Base-by-base conservation (phyloP, 176 grass and related monocot species). In the Aegilops umbellulata region DNA sequence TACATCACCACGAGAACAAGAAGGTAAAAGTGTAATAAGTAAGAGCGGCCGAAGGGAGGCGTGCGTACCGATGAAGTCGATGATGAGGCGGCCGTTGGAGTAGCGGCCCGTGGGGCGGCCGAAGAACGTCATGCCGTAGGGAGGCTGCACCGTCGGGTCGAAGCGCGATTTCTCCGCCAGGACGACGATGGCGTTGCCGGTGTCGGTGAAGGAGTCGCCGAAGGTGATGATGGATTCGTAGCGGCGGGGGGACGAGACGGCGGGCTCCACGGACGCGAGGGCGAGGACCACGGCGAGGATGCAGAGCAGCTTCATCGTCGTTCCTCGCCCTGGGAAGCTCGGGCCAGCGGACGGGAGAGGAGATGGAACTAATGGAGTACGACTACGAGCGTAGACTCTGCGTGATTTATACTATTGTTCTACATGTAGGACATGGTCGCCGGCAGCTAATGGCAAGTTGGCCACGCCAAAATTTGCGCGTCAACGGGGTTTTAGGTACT, bases 31-130 rank as follows among this genome's bases (percentile, higher is more conserved):
- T 2, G 16, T 29, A 2, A 7, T 7, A 66, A 8, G 16, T 17
- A 7, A 4, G 46, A 46, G 19, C 17, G 68, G 2, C 9, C 55
- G 6, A 22, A 38, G 6, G 17, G 16, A 12, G n/a, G n/a, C n/a
- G 65, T 36, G 29, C 34, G 44, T 63, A 93, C 89, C 88, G 65
- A 94, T 70, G 79, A 94, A 94, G 76, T 91, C 92, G 39, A 94
- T 17, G 82, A 91, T 76, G 60, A 94, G 76, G 80, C 92, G 83
- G 31, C 92, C 92, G 60, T 94, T 58, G 77, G 89, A 84, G 82
- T 29, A 53, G 29, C 92, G 71, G 4, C 89, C 92, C 0, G 92
- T 91, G 46, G 89, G 89, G 10, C n/a, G 49, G 67, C 81, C 86
- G 58, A 91, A 91, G 86, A 91, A 93, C 0, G 70, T 85, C 57